Base-by-base conservation (phyloP, 805 yeast species). In the Wickerhamiella australiensis region DNA sequence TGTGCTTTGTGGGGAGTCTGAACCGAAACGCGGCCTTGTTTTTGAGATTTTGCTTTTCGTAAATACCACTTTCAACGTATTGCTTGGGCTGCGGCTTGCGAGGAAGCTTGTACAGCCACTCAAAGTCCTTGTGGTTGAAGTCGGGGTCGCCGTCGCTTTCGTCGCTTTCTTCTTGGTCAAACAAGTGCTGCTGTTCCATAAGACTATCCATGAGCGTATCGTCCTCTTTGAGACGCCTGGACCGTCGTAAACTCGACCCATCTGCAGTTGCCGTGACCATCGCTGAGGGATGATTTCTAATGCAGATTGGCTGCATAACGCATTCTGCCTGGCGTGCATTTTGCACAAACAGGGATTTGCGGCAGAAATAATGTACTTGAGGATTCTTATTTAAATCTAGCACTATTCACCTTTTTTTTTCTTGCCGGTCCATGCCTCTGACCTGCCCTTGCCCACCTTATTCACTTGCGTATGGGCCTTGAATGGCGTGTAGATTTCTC, bases 51-150 rank as follows among this genome's bases (percentile, higher is more conserved):
- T 5, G 8, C 31, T 25, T 13, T 3, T 21, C 44, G 11, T 11
- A 13, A 4, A 41, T 15, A 23, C 44, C 44, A 9, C 17, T n/a
- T 12, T 22, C 29, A 12, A 41, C 17, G 21, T 20, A 41, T 13
- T 12, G 3, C 15, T 41, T 41, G 5, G 44, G 29, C 31, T 23
- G 5, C 3, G 29, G 44, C 44, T 41, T 41, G 6, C 21, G 13
- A 25, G 44, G 44, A 22, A 41, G 31, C 23, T 15, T 15, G 44
- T 41, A 41, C 31, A 41, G 20, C 44, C 44, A 41, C 21, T 41
- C 44, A 41, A 41, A 41, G 31, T 41, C 44, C 44, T 41, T 41
- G 21, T 41, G 44, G 31, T 41, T 41, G 13, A 41, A 41, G 21
- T 41, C 44, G 2, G 44, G 44, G 12, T 41, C 44, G 44, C 44